Percentiles rank a stretch among this genome's conserved stretches.
phyloP scores from a whole-genome alignment of 2,329 filamentous ascomycete genomes.

The Didymella sp. region DNA sequence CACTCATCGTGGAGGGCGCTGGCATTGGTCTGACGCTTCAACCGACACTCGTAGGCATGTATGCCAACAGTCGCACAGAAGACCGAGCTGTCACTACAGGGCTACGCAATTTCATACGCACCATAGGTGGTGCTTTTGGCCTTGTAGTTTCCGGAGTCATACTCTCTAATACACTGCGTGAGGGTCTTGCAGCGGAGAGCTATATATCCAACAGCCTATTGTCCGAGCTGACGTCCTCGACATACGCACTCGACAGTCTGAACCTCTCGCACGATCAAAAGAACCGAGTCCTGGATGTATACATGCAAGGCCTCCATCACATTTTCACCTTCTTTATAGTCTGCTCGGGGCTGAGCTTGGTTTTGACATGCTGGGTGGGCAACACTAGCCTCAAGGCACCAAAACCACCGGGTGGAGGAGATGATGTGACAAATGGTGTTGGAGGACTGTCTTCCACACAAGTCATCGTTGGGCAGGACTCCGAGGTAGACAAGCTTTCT shows the following conservation, averaged over 20 bases:
- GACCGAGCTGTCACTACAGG: slow-evolving; percentile 68
- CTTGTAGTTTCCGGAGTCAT: slow-evolving; percentile 56
- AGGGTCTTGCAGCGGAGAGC: slow-evolving; percentile 12
- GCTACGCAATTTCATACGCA: slow-evolving; percentile 68
- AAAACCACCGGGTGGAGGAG: slow-evolving; percentile 27
- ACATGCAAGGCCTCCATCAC: slow-evolving; percentile 30
- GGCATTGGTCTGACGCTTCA: slow-evolving; percentile 61
- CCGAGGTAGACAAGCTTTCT: background rate
- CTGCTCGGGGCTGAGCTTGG: slow-evolving; percentile 25
- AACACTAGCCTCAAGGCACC: slow-evolving; percentile 31
- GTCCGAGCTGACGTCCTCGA: slow-evolving; percentile 30
- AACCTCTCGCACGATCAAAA: slow-evolving; percentile 20
- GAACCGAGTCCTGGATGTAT: slow-evolving; percentile 5
- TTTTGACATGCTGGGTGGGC: slow-evolving; percentile 30
- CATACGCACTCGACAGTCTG: slow-evolving; percentile 25
- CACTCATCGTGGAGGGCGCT: slow-evolving; percentile 58
- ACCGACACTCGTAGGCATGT: slow-evolving; percentile 63
- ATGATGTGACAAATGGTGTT: background rate
- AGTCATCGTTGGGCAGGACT: background rate
- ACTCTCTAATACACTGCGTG: slow-evolving; percentile 27
- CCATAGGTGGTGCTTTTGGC: slow-evolving; percentile 65
- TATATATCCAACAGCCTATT: slow-evolving; percentile 24
- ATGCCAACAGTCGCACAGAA: slow-evolving; percentile 58
- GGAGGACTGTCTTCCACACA: background rate
- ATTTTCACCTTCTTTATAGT: slow-evolving; percentile 31